Base-by-base conservation (phyloP, 805 yeast species). In the Grigorovia yakushimaensis region DNA sequence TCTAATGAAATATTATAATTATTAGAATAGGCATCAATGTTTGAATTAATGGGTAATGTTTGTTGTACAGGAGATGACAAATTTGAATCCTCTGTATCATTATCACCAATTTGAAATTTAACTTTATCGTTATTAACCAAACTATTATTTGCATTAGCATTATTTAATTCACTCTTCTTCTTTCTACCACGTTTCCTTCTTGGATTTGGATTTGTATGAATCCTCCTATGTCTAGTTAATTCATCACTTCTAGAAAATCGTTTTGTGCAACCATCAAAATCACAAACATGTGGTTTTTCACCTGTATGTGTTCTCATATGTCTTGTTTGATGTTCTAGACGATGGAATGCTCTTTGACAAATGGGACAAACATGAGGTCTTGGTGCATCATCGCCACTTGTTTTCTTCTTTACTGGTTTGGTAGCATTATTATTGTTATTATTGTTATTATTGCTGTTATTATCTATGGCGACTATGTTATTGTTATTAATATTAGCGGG, bases 271-370 rank as follows among this genome's bases (percentile, higher is more conserved):
- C 84, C 84, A 0, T 84, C 83, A 54, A 73, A 83, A 23, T 79
- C 74, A 64, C 89, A 83, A n/a, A 74, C 75, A 62, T 83, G 88
- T 3, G 91, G 91, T 60, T 81, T 82, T 58, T 84, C 89, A 22
- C 91, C 91, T 0, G 91, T 83, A 58, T 83, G 91, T 11, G 88
- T 83, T 57, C 89, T 69, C 49, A 83, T 81, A 57, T 83, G 91
- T 57, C 91, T 73, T 8, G 88, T 82, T 59, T 82, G 88, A 63
- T 83, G 91, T 57, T 83, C 91, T 40, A 83, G 62, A 48, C 91
- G 70, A 59, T 82, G 87, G 60, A 83, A 83, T 0, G 86, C 87
- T 62, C 83, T 79, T 38, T 77, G 77, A 60, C 91, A 83, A 59
- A 81, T 72, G 4, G 88, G 82, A 59, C 91, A 83, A 51, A 81